These are phyloP conservation scores for Prosopis cineraria DNA, from an alignment of 306 rosid species.

Conservation along the genomic window DNA sequence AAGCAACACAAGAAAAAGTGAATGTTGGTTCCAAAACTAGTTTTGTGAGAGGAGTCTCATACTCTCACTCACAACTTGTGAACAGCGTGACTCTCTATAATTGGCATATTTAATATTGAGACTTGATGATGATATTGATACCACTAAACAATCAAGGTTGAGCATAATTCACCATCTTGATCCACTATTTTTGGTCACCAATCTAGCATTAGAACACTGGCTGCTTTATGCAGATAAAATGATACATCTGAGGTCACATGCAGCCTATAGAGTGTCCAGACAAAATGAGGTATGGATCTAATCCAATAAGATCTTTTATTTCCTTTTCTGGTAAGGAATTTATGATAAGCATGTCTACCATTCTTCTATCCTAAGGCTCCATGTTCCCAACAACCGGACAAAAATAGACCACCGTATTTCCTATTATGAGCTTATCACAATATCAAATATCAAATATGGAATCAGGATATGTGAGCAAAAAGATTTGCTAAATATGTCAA, in stretches of 20 bases:
- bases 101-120: too few relatives aligned
- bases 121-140: too few relatives aligned
- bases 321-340: not conserved
- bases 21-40: too few relatives aligned
- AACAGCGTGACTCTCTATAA: too few relatives aligned
- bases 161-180: not conserved
- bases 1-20: too few relatives aligned
- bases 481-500: conserved; percentile 11
- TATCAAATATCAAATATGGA: conserved; percentile 13
- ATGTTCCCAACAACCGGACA: not conserved
- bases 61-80: too few relatives aligned
- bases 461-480: not conserved
- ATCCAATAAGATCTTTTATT: not conserved
- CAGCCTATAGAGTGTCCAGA: not conserved
- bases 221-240: too few relatives aligned
- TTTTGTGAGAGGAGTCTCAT: too few relatives aligned
- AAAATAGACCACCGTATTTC: not conserved
- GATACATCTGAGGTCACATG: too few relatives aligned
- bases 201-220: not conserved
- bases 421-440: not conserved
- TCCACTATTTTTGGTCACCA: not conserved
- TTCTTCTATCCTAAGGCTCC: not conserved
- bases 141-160: not conserved
- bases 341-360: too few relatives aligned
- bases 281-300: not conserved